phyloP scores from a whole-genome alignment of 2,329 filamentous ascomycete genomes.

The Ophiostoma piceae region DNA sequence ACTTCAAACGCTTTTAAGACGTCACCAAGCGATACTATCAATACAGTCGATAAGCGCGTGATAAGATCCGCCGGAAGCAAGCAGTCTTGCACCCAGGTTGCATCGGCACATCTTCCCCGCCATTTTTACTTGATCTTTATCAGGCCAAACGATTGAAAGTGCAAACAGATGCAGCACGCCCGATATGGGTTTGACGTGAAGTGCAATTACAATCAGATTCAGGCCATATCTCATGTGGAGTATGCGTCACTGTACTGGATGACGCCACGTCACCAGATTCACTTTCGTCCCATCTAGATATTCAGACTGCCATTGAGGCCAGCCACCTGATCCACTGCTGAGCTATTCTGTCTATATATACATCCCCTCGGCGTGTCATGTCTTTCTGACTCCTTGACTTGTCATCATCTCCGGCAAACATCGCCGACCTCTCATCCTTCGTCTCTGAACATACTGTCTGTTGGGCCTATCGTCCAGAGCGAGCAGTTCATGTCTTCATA shows the following conservation, averaged over 20 bases:
- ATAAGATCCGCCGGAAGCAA: conserved; percentile 3
- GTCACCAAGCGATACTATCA: not conserved
- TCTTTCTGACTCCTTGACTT: not conserved
- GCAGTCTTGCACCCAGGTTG: not conserved
- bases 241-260: no score
- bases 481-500: not conserved
- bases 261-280: no score
- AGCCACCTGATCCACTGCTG: not conserved
- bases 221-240: no score
- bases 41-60: not conserved
- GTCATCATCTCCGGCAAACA: not conserved
- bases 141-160: not conserved
- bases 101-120: not conserved
- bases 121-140: not conserved
- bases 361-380: not conserved
- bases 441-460: not conserved
- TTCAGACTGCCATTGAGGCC: no score
- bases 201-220: no score
- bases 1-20: not conserved
- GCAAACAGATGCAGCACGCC: not conserved
- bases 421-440: not conserved
- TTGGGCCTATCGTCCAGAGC: not conserved
- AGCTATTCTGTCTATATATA: not conserved
- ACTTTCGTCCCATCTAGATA: no score
- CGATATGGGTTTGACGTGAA: no score